Evolutionary conservation across 1,284 basidiomycete genomes (phyloP), one percentile per base, ranked within the genome.

Genomic region (Moesziomyces globuligerus): DNA sequence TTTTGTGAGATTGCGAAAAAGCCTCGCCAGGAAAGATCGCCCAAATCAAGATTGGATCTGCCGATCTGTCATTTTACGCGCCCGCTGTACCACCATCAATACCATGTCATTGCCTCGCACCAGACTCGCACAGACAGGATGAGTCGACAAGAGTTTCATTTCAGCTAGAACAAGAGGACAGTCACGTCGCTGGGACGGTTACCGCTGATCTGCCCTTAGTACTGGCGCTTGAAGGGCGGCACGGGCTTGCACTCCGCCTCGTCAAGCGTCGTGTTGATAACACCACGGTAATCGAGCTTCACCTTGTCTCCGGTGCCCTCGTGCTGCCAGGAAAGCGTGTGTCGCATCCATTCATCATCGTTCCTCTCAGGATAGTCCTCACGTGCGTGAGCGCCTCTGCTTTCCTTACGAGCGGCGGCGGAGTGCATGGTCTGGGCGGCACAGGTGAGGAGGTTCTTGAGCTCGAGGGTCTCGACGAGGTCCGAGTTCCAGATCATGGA

Each of bases 361-460:
- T 94, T 90, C 83, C 92, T 83, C 36, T 87, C 86, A 2, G 93
- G 90, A 86, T 84, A 97, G 84, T 99, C 96, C 84, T 97, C 94
- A 75, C 95, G 91, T 42, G 96, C 95, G 82, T 98, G 96, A 32
- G 95, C 95, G 81, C 95, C 95, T 83, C 95, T 91, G 37, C 92
- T 94, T 84, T 98, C 96, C 85, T 96, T 92, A 76, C 96, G 91
- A 52, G 93, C 94, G 61, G 94, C 93, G 49, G 96, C 96, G 51
- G 92, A 90, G 39, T 90, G 90, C 83, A 98, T 94, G 41, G 96
- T 98, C 85, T 98, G 95, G 51, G 94, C 88, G 52, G 96, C 95
- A 79, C 91, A 92, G 82, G 95, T 94, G 78, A 96, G 87, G 70
- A 98, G 86, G 86, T 99, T 98, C 83, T 92, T 91, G 41, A 99